phyloP scores from a whole-genome alignment of 2,329 filamentous ascomycete genomes.

The Daldinia eschscholtzii region DNA sequence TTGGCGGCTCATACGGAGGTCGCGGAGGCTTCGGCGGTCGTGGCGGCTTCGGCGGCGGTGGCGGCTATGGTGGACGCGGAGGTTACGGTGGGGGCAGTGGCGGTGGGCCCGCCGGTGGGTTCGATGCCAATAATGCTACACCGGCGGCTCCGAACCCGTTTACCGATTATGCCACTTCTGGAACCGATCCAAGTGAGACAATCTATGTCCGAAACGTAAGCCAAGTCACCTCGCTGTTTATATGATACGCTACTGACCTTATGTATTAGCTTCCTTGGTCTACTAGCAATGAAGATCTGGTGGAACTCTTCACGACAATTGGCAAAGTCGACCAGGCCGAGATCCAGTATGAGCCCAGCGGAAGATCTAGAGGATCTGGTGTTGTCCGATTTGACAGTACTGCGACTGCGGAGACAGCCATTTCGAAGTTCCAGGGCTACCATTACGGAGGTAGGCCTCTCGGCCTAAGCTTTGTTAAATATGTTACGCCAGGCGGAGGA shows the following conservation, averaged over 20 bases:
- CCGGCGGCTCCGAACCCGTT: constrained; percentile 84
- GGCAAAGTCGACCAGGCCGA: constrained; percentile 99
- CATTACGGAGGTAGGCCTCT: constrained; percentile 96
- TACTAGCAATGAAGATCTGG: constrained; percentile 96
- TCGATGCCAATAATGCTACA: constrained; percentile 51
- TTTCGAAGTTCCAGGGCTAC: constrained; percentile 97
- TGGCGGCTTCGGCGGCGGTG: constrained; percentile 67
- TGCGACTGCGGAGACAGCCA: constrained; percentile 91
- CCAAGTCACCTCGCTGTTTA: constrained; percentile 43
- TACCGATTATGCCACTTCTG: constrained; percentile 90
- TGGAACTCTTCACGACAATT: constrained; percentile 97
- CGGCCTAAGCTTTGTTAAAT: constrained; percentile 93
- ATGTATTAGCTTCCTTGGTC: constrained; percentile 89
- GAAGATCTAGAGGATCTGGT: constrained; percentile 92
- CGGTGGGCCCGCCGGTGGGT: constrained; percentile 58
- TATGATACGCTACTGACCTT: constrained; percentile 47
- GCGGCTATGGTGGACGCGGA: constrained; percentile 58
- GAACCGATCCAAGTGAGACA: constrained; percentile 82
- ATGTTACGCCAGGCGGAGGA: constrained; percentile 75
- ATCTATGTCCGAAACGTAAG: constrained; percentile 98
- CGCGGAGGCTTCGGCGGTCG: constrained; percentile 67
- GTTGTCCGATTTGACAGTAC: constrained; percentile 92
- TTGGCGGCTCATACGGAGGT: constrained; percentile 60
- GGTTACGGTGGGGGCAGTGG: constrained; percentile 54
- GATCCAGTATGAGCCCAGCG: constrained; percentile 98